Conservation (phyloP, 202 grass and related monocot genomes). For the Brachypodium distachyon region DNA sequence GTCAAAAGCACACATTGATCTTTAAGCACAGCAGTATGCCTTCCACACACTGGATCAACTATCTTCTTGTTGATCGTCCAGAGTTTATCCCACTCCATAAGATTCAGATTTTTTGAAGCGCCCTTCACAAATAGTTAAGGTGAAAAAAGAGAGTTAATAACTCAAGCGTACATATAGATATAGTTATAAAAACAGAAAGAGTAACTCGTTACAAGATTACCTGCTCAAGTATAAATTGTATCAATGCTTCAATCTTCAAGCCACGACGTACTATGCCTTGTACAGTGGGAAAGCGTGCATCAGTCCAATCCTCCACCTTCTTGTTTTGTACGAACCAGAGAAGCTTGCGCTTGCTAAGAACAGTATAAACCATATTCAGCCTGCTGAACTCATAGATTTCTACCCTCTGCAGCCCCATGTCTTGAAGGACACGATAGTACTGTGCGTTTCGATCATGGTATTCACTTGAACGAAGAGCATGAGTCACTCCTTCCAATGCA, state of each 20-base stretch:
- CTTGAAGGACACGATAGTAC: constrained; percentile 66
- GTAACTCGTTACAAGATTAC: constrained; percentile 21
- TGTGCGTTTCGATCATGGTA: constrained; percentile 90
- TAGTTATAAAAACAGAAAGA: background rate
- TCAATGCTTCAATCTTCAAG: constrained; percentile 81
- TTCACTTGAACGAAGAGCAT: constrained; percentile 87
- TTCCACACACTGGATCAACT: constrained; percentile 75
- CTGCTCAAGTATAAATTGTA: constrained; percentile 95
- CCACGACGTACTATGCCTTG: constrained; percentile 86
- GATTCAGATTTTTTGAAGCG: constrained; percentile 91
- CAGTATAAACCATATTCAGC: constrained; percentile 90
- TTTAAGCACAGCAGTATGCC: constrained; percentile 72
- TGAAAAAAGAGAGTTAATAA: background rate
- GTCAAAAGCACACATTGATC: constrained; percentile 43
- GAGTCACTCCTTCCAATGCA: constrained; percentile 62
- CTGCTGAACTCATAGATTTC: constrained; percentile 87
- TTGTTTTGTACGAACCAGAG: constrained; percentile 93
- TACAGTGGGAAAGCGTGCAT: constrained; percentile 79
- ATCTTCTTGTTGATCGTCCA: constrained; percentile 96
- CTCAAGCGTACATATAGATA: background rate
- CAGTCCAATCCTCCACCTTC: constrained; percentile 84
- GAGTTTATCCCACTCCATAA: constrained; percentile 97
- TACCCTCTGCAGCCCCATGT: constrained; percentile 67
- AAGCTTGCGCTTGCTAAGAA: constrained; percentile 90
- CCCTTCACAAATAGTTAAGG: constrained; percentile 37